Conservation (phyloP, 1,139 yeast species). For the Debaryomyces robertsiae region DNA sequence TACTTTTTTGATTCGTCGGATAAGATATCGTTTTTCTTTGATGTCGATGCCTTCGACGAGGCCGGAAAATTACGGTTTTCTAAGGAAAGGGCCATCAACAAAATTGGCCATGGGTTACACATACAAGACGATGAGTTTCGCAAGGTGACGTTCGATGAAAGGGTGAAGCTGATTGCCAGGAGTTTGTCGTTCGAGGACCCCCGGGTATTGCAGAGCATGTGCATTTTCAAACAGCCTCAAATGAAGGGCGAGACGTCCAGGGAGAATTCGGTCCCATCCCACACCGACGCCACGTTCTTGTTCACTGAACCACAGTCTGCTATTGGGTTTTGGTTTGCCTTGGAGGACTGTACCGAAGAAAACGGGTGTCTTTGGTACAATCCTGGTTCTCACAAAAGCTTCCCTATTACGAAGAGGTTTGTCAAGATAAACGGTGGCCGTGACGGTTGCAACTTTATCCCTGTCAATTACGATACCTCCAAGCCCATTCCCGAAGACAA, state of each 20-base stretch:
- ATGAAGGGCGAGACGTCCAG: constrained; percentile 34
- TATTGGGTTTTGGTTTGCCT: constrained; percentile 81
- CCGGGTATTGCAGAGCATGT: constrained; percentile 75
- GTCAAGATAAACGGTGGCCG: constrained; percentile 52
- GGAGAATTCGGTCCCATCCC: constrained; percentile 73
- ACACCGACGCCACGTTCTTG: constrained; percentile 74
- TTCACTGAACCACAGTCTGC: constrained; percentile 74
- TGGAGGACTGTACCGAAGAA: constrained; percentile 66
- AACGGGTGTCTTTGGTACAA: constrained; percentile 74
- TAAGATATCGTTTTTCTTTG: constrained; percentile 70
- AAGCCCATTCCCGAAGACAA: constrained; percentile 24
- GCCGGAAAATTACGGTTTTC: constrained; percentile 54
- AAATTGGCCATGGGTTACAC: constrained; percentile 81
- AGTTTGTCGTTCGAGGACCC: constrained; percentile 63
- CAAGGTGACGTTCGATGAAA: constrained; percentile 51
- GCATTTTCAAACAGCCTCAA: constrained; percentile 73
- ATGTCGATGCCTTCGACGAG: constrained; percentile 65
- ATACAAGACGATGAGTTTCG: constrained; percentile 51
- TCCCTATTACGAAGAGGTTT: constrained; percentile 65
- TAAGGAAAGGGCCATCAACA: constrained; percentile 63
- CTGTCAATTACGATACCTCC: constrained; percentile 24
- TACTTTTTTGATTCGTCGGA: constrained; percentile 73
- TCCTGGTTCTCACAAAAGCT: constrained; percentile 72
- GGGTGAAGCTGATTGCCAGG: constrained; percentile 54
- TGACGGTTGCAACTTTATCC: constrained; percentile 55